A percentile compares a stretch with the other conserved stretches of the same genome.
Evolutionary conservation across 495 filamentous ascomycete genomes (phyloP).

Genomic region (Terfezia boudieri): DNA sequence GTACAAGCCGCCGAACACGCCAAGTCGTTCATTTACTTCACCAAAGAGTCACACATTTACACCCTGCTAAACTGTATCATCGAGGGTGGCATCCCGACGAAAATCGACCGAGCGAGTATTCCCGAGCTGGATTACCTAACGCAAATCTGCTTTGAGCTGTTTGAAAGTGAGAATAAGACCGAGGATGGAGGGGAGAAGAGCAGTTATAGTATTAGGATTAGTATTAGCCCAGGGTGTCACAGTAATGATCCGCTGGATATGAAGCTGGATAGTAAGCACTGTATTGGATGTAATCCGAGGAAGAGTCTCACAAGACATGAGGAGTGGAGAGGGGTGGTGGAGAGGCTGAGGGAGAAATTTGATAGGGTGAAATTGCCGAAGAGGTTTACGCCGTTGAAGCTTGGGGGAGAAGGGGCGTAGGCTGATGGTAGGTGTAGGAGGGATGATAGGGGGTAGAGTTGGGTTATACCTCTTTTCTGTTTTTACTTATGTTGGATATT

Average conservation of each 20-base stretch:
- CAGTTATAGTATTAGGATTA: constrained; percentile 86
- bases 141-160: constrained; percentile 92
- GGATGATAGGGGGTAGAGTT: too few species aligned
- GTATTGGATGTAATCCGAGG: constrained; percentile 74
- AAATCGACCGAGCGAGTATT: constrained; percentile 70
- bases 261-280: constrained; percentile 82
- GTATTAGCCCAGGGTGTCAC: constrained; percentile 86
- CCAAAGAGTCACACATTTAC: constrained; percentile 96
- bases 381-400: constrained; percentile 73
- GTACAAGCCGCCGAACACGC: constrained; percentile 82
- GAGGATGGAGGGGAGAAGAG: constrained; percentile 17
- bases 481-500: too few species aligned
- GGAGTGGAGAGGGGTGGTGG: constrained; percentile 88
- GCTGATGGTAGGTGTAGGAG: too few species aligned
- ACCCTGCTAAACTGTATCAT: constrained; percentile 94
- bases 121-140: constrained; percentile 95
- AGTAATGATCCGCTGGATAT: constrained; percentile 88
- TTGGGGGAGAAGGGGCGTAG: constrained; percentile 27
- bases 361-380: constrained; percentile 89
- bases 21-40: constrained; percentile 96
- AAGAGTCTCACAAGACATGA: constrained; percentile 75
- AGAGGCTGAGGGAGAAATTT: constrained; percentile 83
- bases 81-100: constrained; percentile 85
- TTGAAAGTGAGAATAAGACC: constrained; percentile 48
- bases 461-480: too few species aligned